phyloP scores from a whole-genome alignment of 345 rosid species.

The Raphanus sativus region DNA sequence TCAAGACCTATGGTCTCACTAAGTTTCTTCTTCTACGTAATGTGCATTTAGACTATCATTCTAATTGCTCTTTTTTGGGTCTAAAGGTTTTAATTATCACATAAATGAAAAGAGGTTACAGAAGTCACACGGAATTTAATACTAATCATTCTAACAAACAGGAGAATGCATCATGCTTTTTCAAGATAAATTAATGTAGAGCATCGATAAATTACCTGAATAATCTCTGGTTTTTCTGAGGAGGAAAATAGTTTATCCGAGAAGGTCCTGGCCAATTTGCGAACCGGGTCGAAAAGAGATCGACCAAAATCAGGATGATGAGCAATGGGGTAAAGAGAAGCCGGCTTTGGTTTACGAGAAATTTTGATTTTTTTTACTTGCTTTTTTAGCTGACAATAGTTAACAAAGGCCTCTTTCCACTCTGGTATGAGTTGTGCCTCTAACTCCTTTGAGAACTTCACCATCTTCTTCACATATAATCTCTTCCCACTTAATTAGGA shows the following conservation, averaged over 20 bases:
- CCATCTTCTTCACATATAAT: constrained; percentile 50
- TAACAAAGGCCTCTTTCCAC: constrained; percentile 95
- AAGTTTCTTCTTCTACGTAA: not conserved
- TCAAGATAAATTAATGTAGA: not conserved
- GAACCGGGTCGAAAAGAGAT: constrained; percentile 63
- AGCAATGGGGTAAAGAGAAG: constrained; percentile 36
- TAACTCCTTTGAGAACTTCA: constrained; percentile 95
- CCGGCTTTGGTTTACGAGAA: constrained; percentile 47
- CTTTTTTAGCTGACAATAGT: constrained; percentile 87
- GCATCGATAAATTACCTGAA: constrained; percentile 54
- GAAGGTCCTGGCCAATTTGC: constrained; percentile 44
- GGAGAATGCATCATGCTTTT: constrained; percentile 14
- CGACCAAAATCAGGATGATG: constrained; percentile 44
- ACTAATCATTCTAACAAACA: constrained; percentile 4
- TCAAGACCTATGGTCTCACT: constrained; percentile 7
- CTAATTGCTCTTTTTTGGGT: not conserved
- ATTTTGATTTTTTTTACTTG: constrained; percentile 75
- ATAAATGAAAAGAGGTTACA: not conserved
- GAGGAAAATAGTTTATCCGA: constrained; percentile 27
- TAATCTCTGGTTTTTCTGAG: constrained; percentile 44
- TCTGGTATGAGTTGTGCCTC: constrained; percentile 98
- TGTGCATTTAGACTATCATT: not conserved
- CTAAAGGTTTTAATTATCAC: not conserved
- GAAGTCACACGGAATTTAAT: not conserved
- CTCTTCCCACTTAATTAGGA: constrained; percentile 31